Evolutionary conservation across 2,329 filamentous ascomycete species (phyloP), one percentile per base, ranked within the genome.

Genomic region (Cladosporium sp.): DNA sequence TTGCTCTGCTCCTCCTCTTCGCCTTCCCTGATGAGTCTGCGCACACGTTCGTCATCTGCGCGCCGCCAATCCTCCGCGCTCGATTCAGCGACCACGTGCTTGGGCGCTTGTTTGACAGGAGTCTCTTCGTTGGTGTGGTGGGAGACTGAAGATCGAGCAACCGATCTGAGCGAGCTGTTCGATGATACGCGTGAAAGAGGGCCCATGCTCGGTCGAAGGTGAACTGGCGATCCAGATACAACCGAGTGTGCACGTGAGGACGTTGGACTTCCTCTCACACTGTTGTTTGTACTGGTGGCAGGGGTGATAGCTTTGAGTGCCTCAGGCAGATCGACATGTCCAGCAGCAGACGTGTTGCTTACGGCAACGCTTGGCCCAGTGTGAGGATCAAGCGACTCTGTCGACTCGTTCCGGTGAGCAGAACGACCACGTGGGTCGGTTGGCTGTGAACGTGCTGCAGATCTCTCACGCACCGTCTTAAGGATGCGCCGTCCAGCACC

Each of bases 351-450:
- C 1, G 82, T 75, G 3, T 76, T 80, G 62, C 78, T 86, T 20
- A 88, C 59, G 3, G 79, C 80, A 2, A 89, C 74, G 55, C 79
- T 82, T 1, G 86, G 75, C 35, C 77, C 77, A 2, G 78, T 78
- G 53, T 85, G 83, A 56, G 84, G 82, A 61, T 88, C 83, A 8
- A 74, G 70, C 46, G 73, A 80, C 18, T 73, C 72, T 46, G 85
- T 83, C 2, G 70, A 79, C 57, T 56, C 77, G 36, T 82, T 75
- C 52, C 89, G 85, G 6, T 82, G 80, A 0, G 85, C 29, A 22
- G 49, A 88, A 27, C 75, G 77, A 4, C 80, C 78, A 30, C 84
- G 75, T 11, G 53, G 59, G 30, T 70, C 65, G 18, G 69, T 67
- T 30, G 32, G 13, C 11, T 40, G 43, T 15, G 41, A 47, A 32